These are phyloP conservation scores for Lachnellula arida DNA, from an alignment of 2,329 filamentous ascomycete genomes.

Conservation along the genomic window DNA sequence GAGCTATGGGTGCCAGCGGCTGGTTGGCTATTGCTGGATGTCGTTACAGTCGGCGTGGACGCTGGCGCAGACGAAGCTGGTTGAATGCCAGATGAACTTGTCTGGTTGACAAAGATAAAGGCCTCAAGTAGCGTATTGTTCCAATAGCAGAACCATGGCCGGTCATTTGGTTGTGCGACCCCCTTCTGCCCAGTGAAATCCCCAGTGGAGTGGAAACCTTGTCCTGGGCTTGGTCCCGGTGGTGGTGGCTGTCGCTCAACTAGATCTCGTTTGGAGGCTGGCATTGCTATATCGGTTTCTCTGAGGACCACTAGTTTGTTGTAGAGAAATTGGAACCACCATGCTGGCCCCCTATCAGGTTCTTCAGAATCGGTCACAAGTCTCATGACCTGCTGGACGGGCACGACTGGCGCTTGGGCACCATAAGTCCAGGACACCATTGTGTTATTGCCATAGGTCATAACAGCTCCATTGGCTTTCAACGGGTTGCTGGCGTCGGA, in stretches of 20 bases:
- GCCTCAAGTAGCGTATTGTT: constrained; percentile 62
- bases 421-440: constrained; percentile 49
- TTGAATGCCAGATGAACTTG: constrained; percentile 30
- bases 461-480: constrained; percentile 26
- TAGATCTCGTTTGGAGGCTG: constrained; percentile 14
- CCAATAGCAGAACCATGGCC: constrained; percentile 67
- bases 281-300: constrained; percentile 15
- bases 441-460: constrained; percentile 37
- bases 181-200: constrained; percentile 25
- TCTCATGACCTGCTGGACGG: constrained; percentile 41
- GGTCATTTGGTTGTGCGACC: constrained; percentile 48
- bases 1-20: constrained; percentile 8
- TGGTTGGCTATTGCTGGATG: background rate
- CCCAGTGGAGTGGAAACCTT: background rate
- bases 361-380: constrained; percentile 55
- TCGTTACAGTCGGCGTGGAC: constrained; percentile 2
- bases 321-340: constrained; percentile 57
- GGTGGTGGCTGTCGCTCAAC: background rate
- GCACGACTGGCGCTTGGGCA: constrained; percentile 52
- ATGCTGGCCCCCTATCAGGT: constrained; percentile 53
- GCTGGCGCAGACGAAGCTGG: background rate
- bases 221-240: too few species aligned
- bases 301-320: constrained; percentile 58
- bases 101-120: constrained; percentile 56
- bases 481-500: constrained; percentile 21